Conservation (phyloP, 129 eudicot genomes). For the Glebionis coronaria region DNA sequence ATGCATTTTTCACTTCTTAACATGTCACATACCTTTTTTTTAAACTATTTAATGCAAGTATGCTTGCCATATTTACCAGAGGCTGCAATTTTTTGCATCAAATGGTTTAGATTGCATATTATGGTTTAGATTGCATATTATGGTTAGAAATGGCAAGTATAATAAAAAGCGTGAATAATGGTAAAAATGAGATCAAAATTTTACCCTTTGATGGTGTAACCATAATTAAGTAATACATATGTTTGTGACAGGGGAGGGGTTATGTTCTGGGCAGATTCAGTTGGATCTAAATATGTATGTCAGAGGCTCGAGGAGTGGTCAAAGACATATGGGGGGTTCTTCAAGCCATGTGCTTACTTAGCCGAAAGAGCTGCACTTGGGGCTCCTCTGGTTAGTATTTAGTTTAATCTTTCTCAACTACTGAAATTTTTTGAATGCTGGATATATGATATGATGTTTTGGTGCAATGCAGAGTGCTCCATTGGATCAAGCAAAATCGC, state of each 20-base stretch:
- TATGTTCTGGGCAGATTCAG: slow-evolving; percentile 85
- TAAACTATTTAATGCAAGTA: no score
- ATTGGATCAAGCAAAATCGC: slow-evolving; percentile 45
- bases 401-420: neutral
- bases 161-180: no score
- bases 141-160: no score
- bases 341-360: slow-evolving; percentile 83
- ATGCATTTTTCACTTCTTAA: no score
- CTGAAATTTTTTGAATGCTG: no score
- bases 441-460: neutral
- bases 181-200: no score
- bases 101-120: no score
- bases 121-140: no score
- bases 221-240: neutral
- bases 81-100: no score
- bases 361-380: slow-evolving; percentile 75
- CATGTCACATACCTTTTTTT: no score
- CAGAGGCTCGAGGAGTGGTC: slow-evolving; percentile 80
- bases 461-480: slow-evolving; percentile 49
- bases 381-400: slow-evolving; percentile 71
- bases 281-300: slow-evolving; percentile 79
- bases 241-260: slow-evolving; percentile 68
- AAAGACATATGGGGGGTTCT: slow-evolving; percentile 59
- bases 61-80: no score
- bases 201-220: no score